Evolutionary conservation across 2,329 filamentous ascomycete genomes (phyloP), one percentile per base, ranked within the genome.

Genomic region (Tolypocladium album): DNA sequence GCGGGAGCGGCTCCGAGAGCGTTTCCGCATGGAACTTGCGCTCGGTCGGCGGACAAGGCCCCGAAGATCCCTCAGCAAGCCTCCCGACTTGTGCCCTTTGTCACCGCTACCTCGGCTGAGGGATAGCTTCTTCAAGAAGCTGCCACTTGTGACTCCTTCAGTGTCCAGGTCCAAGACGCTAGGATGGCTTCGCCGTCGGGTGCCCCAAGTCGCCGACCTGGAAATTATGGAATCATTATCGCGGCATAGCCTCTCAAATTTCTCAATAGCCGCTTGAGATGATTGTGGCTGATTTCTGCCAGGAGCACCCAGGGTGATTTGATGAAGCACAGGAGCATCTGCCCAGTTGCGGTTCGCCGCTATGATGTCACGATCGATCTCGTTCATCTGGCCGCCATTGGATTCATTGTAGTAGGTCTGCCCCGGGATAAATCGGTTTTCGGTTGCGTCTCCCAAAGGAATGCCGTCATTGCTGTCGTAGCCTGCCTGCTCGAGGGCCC

Each of bases 141-240:
- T 85, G 31, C 85, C 84, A 59, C 81, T 81, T 11, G 77, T 78
- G 52, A 87, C 74, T 22, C 80, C 83, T 43, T 87, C 70, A 15
- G 71, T 64, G 27, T 76, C 85, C 36, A 85, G 73, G 60, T 89
- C 86, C 6, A 76, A 64, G 59, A 80, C 66, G 64, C 81, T 85
- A 1, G 86, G 84, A 56, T 88, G 76, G 69, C 87, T 88, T 60
- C 82, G 81, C 50, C 86, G 82, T 8, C 84, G 80, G 1, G 88
- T 90, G 20, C 88, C 88, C 79, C 88, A 86, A 0, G 88, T 90
- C 22, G 87, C 87, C 17, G 85, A 81, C 62, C 82, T 77, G 2
- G 85, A 88, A 12, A 85, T 71, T 13, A 86, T 75, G 0, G 85
- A 87, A 36, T 79, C 80, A 56, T 77, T 84, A 63, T 85, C 82